Percentiles rank a stretch among this genome's conserved stretches.
phyloP scores from a whole-genome alignment of 2,329 filamentous ascomycete species.

The Xylariaceae sp. region DNA sequence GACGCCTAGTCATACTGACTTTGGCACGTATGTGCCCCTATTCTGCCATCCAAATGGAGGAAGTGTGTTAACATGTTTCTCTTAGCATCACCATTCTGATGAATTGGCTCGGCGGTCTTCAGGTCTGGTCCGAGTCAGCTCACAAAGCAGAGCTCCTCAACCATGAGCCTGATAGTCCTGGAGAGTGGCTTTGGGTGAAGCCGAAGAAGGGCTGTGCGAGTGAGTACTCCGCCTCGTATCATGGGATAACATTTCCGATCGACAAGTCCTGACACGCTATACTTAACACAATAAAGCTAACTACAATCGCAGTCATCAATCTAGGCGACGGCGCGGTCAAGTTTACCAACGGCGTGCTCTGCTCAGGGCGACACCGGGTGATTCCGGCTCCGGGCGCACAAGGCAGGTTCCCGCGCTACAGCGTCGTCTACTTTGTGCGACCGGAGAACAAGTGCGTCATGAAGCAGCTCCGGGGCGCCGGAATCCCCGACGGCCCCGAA shows the following conservation, averaged over 20 bases:
- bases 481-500: constrained; percentile 23
- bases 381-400: constrained; percentile 32
- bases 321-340: constrained; percentile 37
- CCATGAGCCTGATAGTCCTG: constrained; percentile 27
- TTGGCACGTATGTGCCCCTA: constrained; percentile 30
- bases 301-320: constrained; percentile 30
- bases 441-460: constrained; percentile 32
- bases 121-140: constrained; percentile 33
- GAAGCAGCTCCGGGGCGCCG: constrained; percentile 24
- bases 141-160: constrained; percentile 25
- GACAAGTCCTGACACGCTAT: background rate
- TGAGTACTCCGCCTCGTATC: background rate
- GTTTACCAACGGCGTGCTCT: constrained; percentile 33
- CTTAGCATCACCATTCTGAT: constrained; percentile 35
- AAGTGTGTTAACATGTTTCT: constrained; percentile 1
- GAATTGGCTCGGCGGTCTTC: constrained; percentile 38
- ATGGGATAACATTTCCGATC: background rate
- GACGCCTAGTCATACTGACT: constrained; percentile 35
- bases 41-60: background rate
- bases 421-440: constrained; percentile 35
- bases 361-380: constrained; percentile 35
- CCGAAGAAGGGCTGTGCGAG: constrained; percentile 34
- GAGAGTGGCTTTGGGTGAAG: constrained; percentile 35
- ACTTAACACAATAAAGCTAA: background rate
- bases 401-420: constrained; percentile 31